Evolutionary conservation across 2,329 filamentous ascomycete genomes (phyloP).

Genomic region (Stachybotrys echinatus): DNA sequence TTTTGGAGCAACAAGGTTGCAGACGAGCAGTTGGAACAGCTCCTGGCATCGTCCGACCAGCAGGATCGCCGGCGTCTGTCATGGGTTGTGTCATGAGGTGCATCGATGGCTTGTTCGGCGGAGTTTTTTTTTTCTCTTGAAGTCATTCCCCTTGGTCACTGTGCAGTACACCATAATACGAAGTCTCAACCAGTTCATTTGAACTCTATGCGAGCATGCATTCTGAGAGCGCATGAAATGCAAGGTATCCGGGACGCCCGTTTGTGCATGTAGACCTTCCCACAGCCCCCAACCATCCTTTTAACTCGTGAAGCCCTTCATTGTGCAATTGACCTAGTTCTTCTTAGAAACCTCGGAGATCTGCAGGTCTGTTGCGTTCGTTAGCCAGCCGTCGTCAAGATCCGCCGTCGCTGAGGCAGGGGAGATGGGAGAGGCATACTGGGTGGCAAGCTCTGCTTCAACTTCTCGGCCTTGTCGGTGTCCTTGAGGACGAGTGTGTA

Average conservation of each 20-base stretch:
- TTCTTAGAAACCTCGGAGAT: slow-evolving; percentile 55
- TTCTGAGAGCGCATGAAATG: slow-evolving; percentile 41
- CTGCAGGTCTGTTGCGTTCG: slow-evolving; percentile 35
- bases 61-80: slow-evolving; percentile 16
- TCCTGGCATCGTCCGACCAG: slow-evolving; percentile 14
- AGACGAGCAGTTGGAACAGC: slow-evolving; percentile 22
- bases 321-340: slow-evolving; percentile 26
- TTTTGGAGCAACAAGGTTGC: slow-evolving; percentile 31
- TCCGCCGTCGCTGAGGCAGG: slow-evolving; percentile 1
- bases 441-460: slow-evolving; percentile 97
- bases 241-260: slow-evolving; percentile 53
- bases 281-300: slow-evolving; percentile 18
- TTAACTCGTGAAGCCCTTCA: slow-evolving; percentile 15
- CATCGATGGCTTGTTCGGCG: neutral
- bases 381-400: slow-evolving; percentile 2
- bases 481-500: slow-evolving; percentile 99
- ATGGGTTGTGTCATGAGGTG: slow-evolving; percentile 7
- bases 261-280: slow-evolving; percentile 35
- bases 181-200: slow-evolving; percentile 30
- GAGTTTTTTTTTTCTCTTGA: neutral
- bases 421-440: slow-evolving; percentile 56
- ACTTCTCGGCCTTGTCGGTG: slow-evolving; percentile 98
- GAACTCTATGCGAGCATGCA: slow-evolving; percentile 31
- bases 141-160: neutral
- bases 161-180: slow-evolving; percentile 3